A percentile compares a stretch with the other conserved stretches of the same genome.
Conservation (phyloP, 352 stramenopile genomes). For the Paralagenidium karlingii region DNA sequence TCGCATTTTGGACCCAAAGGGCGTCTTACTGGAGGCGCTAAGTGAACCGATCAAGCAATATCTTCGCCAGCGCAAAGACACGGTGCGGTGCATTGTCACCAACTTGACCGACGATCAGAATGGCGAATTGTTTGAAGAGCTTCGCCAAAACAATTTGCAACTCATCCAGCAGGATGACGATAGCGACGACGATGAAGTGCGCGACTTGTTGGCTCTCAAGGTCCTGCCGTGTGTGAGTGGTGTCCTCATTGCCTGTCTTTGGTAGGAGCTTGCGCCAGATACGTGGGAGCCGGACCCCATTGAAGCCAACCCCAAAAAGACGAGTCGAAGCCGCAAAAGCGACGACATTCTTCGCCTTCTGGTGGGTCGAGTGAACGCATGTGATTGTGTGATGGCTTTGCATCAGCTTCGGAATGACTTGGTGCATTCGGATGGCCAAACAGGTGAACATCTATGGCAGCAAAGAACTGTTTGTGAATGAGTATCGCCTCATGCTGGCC, state of each 20-base stretch:
- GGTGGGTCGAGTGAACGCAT: no score
- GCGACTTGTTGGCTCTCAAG: neutral
- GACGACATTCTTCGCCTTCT: conserved; percentile 96
- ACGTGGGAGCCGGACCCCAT: conserved; percentile 87
- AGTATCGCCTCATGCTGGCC: conserved; percentile 96
- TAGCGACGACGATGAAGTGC: conserved; percentile 88
- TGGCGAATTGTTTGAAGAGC: conserved; percentile 93
- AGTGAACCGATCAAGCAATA: conserved; percentile 78
- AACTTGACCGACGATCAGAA: conserved; percentile 84
- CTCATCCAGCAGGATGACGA: conserved; percentile 88
- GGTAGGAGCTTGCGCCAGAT: conserved; percentile 62
- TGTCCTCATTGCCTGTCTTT: no score
- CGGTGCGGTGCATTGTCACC: conserved; percentile 94
- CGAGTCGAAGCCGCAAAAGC: conserved; percentile 57
- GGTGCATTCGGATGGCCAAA: neutral
- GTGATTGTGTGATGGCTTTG: neutral
- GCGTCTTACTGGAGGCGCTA: conserved; percentile 85
- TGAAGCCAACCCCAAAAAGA: conserved; percentile 73
- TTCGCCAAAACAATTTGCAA: conserved; percentile 85
- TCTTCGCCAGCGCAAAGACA: conserved; percentile 89
- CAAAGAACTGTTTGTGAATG: conserved; percentile 97
- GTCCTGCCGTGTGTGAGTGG: neutral
- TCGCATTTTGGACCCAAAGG: conserved; percentile 87
- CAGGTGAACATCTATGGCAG: conserved; percentile 95
- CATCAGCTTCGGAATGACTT: neutral